A percentile compares a stretch with the other conserved stretches of the same genome.
Conservation (phyloP, 257 asterid species). For the Solanum lycopersicoides region DNA sequence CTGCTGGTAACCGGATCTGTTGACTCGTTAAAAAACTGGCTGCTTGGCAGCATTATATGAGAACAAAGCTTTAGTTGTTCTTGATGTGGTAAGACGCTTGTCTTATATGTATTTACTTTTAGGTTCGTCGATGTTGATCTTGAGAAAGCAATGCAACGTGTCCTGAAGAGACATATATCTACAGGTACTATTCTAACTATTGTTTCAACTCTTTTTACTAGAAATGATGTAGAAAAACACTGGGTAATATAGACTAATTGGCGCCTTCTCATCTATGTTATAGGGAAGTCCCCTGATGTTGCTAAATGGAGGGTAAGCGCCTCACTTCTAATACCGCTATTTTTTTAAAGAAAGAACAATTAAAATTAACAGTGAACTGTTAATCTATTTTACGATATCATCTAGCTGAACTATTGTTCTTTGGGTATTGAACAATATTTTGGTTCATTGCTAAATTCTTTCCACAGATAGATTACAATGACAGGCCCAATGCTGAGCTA, state of each 20-base stretch:
- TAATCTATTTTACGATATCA: background rate
- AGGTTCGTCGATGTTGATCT: constrained; percentile 86
- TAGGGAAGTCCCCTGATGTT: constrained; percentile 73
- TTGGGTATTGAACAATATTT: background rate
- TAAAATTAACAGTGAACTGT: background rate
- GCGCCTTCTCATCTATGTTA: background rate
- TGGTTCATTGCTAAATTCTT: constrained; percentile 1
- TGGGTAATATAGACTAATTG: background rate
- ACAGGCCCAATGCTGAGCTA: constrained; percentile 87
- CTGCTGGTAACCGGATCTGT: background rate
- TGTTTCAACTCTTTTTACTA: background rate
- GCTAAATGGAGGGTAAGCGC: constrained; percentile 83
- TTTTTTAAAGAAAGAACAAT: background rate
- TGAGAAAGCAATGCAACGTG: constrained; percentile 81
- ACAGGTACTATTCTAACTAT: constrained; percentile 41
- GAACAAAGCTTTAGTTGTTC: background rate
- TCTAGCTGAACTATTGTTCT: background rate
- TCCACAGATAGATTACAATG: constrained; percentile 72
- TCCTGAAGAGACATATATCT: constrained; percentile 65
- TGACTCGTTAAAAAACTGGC: background rate
- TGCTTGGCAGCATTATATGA: background rate
- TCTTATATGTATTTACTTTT: background rate
- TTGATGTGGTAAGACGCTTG: background rate
- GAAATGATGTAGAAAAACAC: background rate
- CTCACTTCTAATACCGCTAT: background rate